Evolutionary conservation across 768 basidiomycete genomes (phyloP).

Genomic region (Agrocybe chaxingu): DNA sequence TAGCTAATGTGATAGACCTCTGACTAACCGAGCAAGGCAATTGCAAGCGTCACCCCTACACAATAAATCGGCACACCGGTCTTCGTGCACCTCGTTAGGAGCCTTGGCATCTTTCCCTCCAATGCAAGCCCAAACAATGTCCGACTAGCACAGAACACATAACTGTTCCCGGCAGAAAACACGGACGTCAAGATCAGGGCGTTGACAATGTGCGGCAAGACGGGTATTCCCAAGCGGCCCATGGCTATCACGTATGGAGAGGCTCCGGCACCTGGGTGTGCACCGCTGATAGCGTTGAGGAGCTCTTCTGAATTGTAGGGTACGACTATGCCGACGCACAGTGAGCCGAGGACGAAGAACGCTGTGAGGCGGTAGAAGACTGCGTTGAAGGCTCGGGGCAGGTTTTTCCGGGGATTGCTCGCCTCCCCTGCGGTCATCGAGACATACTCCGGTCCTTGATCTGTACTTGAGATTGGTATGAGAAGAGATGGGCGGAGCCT

Average conservation of each 20-base stretch:
- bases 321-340: conserved; percentile 76
- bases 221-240: conserved; percentile 60
- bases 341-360: conserved; percentile 73
- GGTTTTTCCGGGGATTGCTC: conserved; percentile 61
- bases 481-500: conserved; percentile 13
- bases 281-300: conserved; percentile 50
- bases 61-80: conserved; percentile 59
- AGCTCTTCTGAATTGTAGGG: conserved; percentile 66
- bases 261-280: conserved; percentile 53
- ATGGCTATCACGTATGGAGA: conserved; percentile 90
- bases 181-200: conserved; percentile 63
- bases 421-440: conserved; percentile 72
- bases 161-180: conserved; percentile 73
- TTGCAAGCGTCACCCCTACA: conserved; percentile 37
- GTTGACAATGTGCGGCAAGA: conserved; percentile 70
- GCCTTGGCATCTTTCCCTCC: conserved; percentile 53
- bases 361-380: conserved; percentile 77
- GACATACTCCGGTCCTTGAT: conserved; percentile 46
- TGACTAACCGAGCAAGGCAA: conserved; percentile 34
- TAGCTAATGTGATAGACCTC: neutral
- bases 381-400: conserved; percentile 69
- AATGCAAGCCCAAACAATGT: conserved; percentile 55
- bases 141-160: conserved; percentile 57
- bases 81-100: conserved; percentile 50
- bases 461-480: neutral